phyloP scores from a whole-genome alignment of 345 rosid species.

The Noccaea caerulescens region DNA sequence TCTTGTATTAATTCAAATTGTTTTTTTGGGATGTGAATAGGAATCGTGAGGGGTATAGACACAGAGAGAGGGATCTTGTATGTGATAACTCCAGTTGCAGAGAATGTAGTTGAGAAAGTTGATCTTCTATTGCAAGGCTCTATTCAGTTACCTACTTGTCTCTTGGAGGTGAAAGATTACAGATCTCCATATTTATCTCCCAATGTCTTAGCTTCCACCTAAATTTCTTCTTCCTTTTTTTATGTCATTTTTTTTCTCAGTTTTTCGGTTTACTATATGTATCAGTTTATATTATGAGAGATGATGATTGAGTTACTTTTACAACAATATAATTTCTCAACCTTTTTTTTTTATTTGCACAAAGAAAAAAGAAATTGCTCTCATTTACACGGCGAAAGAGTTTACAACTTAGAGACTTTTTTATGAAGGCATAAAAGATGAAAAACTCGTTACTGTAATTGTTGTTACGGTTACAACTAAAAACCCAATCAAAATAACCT shows the following conservation, averaged over 20 bases:
- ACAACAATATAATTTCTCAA: background rate
- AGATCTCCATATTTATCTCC: slow-evolving; percentile 76
- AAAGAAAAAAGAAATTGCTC: background rate
- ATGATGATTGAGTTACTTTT: no score
- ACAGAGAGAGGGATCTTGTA: slow-evolving; percentile 62
- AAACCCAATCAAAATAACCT: slow-evolving; percentile 8
- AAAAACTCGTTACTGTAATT: slow-evolving; percentile 7
- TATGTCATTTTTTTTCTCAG: background rate
- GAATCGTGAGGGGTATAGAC: slow-evolving; percentile 91
- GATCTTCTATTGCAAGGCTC: slow-evolving; percentile 79
- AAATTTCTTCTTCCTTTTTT: slow-evolving; percentile 17
- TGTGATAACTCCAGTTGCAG: slow-evolving; percentile 84
- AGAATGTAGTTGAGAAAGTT: slow-evolving; percentile 68
- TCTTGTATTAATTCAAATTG: background rate
- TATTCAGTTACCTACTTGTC: slow-evolving; percentile 78
- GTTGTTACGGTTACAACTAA: slow-evolving; percentile 15
- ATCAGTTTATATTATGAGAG: background rate
- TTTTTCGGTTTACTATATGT: slow-evolving; percentile 5
- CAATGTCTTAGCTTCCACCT: slow-evolving; percentile 62
- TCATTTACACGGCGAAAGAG: slow-evolving; percentile 25
- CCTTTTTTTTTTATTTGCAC: background rate
- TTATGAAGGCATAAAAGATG: background rate
- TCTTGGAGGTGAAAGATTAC: slow-evolving; percentile 85
- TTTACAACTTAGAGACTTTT: background rate
- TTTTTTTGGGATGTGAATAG: slow-evolving; percentile 47